Percentiles rank a stretch among this genome's conserved stretches.
Evolutionary conservation across 73 alveolate species (phyloP).

Genomic region (Tetrahymena malaccensis): DNA sequence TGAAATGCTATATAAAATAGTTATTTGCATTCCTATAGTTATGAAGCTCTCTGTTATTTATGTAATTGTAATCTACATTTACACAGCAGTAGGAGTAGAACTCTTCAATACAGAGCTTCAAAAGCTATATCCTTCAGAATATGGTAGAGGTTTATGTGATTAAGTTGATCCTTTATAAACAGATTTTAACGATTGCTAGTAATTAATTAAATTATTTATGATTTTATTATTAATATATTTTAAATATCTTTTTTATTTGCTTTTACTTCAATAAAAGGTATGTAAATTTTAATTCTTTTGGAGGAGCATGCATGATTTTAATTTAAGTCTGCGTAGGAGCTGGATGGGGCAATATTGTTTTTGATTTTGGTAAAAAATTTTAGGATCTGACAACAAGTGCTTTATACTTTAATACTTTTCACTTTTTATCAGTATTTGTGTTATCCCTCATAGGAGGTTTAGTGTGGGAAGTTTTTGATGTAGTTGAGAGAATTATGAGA

Average conservation of each 20-base stretch:
- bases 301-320: constrained; percentile 17
- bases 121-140: background rate
- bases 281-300: constrained; percentile 13
- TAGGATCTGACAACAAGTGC: background rate
- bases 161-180: background rate
- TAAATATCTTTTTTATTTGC: too few relatives aligned
- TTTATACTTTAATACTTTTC: constrained; percentile 6
- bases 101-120: background rate
- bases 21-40: constrained; percentile 30
- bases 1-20: constrained; percentile 20
- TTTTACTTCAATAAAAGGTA: background rate
- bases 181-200: background rate
- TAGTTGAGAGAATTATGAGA: constrained; percentile 8
- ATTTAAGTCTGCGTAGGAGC: constrained; percentile 11
- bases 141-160: background rate
- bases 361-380: background rate
- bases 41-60: constrained; percentile 4
- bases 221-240: too few relatives aligned
- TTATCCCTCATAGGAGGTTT: constrained; percentile 31
- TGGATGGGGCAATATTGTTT: constrained; percentile 19
- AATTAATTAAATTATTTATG: background rate
- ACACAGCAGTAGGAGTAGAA: constrained; percentile 8
- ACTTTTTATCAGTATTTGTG: constrained; percentile 18
- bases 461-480: constrained; percentile 41
- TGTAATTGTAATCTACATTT: constrained; percentile 4